Conservation (phyloP, 495 filamentous ascomycete species). For the Bacidia gigantensis region DNA sequence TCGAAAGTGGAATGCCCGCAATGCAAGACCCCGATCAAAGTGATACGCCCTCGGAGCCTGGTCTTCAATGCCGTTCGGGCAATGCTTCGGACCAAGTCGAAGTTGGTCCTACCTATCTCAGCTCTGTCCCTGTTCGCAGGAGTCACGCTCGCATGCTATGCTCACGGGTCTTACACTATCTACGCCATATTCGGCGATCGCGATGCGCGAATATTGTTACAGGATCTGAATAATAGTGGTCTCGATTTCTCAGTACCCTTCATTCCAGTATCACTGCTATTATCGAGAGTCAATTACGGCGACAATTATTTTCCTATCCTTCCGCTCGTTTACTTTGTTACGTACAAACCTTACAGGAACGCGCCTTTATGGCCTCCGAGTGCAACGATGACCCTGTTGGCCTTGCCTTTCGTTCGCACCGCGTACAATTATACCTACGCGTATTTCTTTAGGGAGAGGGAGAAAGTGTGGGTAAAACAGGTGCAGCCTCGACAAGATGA, state of each 20-base stretch:
- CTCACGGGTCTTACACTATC: conserved; percentile 46
- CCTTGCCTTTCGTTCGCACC: conserved; percentile 53
- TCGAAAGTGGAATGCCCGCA: conserved; percentile 67
- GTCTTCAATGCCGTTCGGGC: conserved; percentile 45
- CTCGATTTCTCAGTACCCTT: conserved; percentile 44
- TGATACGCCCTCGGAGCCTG: conserved; percentile 57
- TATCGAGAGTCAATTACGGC: conserved; percentile 43
- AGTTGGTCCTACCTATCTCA: conserved; percentile 45
- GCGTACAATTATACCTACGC: conserved; percentile 55
- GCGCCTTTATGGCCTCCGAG: conserved; percentile 58
- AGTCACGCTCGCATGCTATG: conserved; percentile 39
- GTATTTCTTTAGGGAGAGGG: conserved; percentile 44
- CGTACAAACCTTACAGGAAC: conserved; percentile 29
- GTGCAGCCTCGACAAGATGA: conserved; percentile 50
- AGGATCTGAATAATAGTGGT: conserved; percentile 18
- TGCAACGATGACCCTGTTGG: conserved; percentile 51
- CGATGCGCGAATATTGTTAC: conserved; percentile 39
- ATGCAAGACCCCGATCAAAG: conserved; percentile 67
- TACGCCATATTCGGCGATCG: conserved; percentile 49
- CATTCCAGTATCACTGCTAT: conserved; percentile 46
- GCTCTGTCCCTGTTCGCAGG: conserved; percentile 40
- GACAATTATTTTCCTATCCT: conserved; percentile 48
- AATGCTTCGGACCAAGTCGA: conserved; percentile 39
- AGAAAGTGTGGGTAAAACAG: conserved; percentile 51
- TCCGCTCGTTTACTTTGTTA: conserved; percentile 48